phyloP scores from a whole-genome alignment of 257 asterid species.

The Solanum gracilifrons region DNA sequence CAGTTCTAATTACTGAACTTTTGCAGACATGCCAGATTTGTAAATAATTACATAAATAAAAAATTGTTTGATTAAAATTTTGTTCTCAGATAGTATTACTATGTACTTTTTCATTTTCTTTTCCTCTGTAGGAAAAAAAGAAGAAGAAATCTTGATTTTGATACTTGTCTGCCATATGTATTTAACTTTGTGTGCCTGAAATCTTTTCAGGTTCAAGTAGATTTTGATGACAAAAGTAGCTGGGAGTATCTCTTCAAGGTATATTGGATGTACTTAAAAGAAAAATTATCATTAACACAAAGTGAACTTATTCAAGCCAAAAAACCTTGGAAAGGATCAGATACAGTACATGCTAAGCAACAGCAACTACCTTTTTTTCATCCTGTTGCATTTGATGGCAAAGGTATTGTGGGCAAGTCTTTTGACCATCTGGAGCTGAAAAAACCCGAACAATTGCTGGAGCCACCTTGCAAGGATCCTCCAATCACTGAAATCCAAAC shows the following conservation, averaged over 20 bases:
- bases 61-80: neutral
- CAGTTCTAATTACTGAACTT: neutral
- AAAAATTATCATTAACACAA: constrained; percentile 45
- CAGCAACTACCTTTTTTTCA: constrained; percentile 13
- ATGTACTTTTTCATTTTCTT: neutral
- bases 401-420: constrained; percentile 13
- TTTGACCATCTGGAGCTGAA: constrained; percentile 30
- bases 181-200: neutral
- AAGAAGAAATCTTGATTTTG: neutral
- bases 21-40: neutral
- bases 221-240: constrained; percentile 77
- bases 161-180: neutral
- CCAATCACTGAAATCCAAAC: neutral
- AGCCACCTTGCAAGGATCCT: neutral
- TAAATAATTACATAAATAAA: neutral
- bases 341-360: constrained; percentile 22
- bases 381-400: constrained; percentile 17
- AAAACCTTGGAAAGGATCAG: constrained; percentile 36
- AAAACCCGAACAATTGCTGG: constrained; percentile 13
- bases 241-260: constrained; percentile 94
- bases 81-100: neutral
- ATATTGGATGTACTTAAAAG: constrained; percentile 68
- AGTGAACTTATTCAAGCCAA: constrained; percentile 62
- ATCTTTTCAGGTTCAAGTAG: constrained; percentile 57
- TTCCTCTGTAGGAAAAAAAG: neutral